Base-by-base conservation (phyloP, 2,329 filamentous ascomycete genomes). In the Exophiala oligosperma region DNA sequence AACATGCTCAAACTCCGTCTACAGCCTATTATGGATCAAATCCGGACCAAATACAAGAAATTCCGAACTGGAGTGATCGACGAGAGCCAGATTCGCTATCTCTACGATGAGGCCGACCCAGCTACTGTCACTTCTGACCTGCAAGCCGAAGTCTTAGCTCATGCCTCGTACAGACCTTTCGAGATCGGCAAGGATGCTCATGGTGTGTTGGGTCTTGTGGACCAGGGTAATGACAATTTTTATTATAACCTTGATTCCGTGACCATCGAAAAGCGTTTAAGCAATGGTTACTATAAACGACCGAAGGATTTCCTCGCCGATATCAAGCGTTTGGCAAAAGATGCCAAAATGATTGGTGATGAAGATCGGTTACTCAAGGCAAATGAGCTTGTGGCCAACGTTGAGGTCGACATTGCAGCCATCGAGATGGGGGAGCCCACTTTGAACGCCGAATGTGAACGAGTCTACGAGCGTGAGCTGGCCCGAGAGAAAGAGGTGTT, bases 1-100 rank as follows among this genome's bases (percentile, higher is more conserved):
- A 97, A 97, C 71, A 79, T 88, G 58, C 79, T 99, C 64, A 99
- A 97, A 77, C 86, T 96, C 40, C 81, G 88, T 53, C 85, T 99
- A 54, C 92, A 97, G 73, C 91, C 91, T 1, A 91, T 97, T 66
- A 97, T 99, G 92, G 93, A 99, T 66, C 91, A 97, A 74, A 91
- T 99, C 70, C 94, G 96, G 72, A 81, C 82, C 61, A 92, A 89
- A 71, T 96, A 96, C 76, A 90, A 88, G 71, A 91, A 91, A 66
- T 97, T 97, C 75, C 84, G 92, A 60, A 85, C 86, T 55, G 88
- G 91, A 1, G 84, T 91, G 43, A 88, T 99, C 60, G 85, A 90
- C 1, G 86, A 90, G 52, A 73, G 76, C 9, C 83, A 87, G 63
- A 91, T 95, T 59, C 81, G 86, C 21, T 96, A 97, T 71, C 79